phyloP scores from a whole-genome alignment of 805 yeast species.

The Candida golubevii region DNA sequence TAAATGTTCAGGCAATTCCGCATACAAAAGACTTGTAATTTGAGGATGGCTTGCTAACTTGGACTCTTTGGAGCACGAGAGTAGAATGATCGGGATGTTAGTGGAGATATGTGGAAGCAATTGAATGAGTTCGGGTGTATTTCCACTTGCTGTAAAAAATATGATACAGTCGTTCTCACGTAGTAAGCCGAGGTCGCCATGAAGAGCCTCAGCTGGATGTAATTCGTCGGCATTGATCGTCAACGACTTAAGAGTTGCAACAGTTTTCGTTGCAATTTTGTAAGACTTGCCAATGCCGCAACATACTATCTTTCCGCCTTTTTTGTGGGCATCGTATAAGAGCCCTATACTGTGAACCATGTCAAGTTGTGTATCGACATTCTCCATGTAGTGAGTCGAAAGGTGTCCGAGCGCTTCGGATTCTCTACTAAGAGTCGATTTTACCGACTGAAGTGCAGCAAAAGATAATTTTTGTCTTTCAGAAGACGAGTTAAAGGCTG shows the following conservation, averaged over 20 bases:
- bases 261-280: slow-evolving; percentile 73
- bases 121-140: slow-evolving; percentile 67
- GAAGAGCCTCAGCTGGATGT: slow-evolving; percentile 86
- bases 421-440: slow-evolving; percentile 42
- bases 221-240: slow-evolving; percentile 62
- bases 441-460: slow-evolving; percentile 31
- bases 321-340: slow-evolving; percentile 23
- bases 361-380: slow-evolving; percentile 43
- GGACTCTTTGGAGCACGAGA: slow-evolving; percentile 61
- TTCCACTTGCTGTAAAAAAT: slow-evolving; percentile 75
- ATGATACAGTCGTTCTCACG: slow-evolving; percentile 55
- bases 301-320: slow-evolving; percentile 66
- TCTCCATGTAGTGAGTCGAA: slow-evolving; percentile 41
- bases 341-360: slow-evolving; percentile 40
- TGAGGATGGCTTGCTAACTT: slow-evolving; percentile 48
- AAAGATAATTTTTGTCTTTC: slow-evolving; percentile 12
- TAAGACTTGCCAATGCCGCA: slow-evolving; percentile 84
- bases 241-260: slow-evolving; percentile 78
- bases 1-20: slow-evolving; percentile 54
- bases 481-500: slow-evolving; percentile 1
- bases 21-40: slow-evolving; percentile 51
- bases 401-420: slow-evolving; percentile 45
- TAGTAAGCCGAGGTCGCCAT: slow-evolving; percentile 81
- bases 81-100: slow-evolving; percentile 50
- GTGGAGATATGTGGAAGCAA: slow-evolving; percentile 55